Evolutionary conservation across 371 early-diverging fungal genomes (phyloP).

Genomic region (Funneliformis caledonium): DNA sequence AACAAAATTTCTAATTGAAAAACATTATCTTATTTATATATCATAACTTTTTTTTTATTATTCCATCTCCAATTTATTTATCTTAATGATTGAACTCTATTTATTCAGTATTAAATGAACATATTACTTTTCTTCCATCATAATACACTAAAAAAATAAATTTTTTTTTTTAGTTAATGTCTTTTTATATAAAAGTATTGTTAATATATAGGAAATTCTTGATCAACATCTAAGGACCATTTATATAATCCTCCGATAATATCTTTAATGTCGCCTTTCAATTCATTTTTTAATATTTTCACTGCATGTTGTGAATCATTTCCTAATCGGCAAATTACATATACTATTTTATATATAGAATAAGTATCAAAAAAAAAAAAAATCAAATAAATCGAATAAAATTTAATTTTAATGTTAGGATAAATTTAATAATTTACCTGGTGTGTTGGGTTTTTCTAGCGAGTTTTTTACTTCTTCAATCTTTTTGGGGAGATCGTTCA

Average conservation of each 20-base stretch:
- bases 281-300: slow-evolving; percentile 59
- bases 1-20: not conserved
- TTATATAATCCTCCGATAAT: slow-evolving; percentile 80
- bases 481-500: slow-evolving; percentile 41
- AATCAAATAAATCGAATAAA: too few relatives aligned
- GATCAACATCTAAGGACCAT: slow-evolving; percentile 82
- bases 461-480: slow-evolving; percentile 25
- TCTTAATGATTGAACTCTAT: too few relatives aligned
- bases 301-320: slow-evolving; percentile 91
- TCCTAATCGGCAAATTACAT: slow-evolving; percentile 89
- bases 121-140: too few relatives aligned
- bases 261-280: slow-evolving; percentile 60
- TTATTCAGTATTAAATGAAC: too few relatives aligned
- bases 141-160: too few relatives aligned
- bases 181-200: too few relatives aligned
- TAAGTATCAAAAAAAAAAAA: too few relatives aligned
- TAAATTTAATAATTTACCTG: slow-evolving; percentile 49
- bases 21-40: not conserved
- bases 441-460: slow-evolving; percentile 42
- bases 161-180: too few relatives aligned
- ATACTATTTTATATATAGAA: slow-evolving; percentile 57
- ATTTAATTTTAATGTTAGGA: slow-evolving; percentile 26
- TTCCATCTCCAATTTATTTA: too few relatives aligned
- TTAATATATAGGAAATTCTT: slow-evolving; percentile 85
- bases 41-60: too few relatives aligned